Conservation (phyloP, 1,284 basidiomycete genomes). For the Cystobasidium slooffiae region DNA sequence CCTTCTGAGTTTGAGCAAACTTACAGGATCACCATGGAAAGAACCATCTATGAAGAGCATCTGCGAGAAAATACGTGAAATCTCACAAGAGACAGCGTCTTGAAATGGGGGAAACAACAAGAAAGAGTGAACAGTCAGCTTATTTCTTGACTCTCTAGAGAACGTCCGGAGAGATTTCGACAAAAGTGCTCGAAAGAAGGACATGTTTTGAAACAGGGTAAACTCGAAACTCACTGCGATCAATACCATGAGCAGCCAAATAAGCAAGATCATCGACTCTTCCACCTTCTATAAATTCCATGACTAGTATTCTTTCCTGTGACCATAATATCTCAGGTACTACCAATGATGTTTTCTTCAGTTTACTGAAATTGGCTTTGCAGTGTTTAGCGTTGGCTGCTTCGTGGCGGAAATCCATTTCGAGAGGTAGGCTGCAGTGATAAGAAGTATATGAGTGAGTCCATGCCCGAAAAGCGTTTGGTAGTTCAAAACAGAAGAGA, state of each 20-base stretch:
- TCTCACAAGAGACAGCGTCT: conserved; percentile 50
- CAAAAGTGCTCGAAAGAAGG: not conserved
- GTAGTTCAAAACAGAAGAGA: not conserved
- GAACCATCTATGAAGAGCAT: conserved; percentile 96
- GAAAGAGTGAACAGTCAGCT: not conserved
- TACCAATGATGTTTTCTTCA: conserved; percentile 76
- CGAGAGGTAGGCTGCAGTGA: conserved; percentile 75
- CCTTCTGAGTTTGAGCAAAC: too few species aligned
- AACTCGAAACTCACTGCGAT: conserved; percentile 72
- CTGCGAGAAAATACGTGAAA: conserved; percentile 74
- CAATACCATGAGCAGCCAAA: conserved; percentile 80
- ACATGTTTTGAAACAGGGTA: not conserved
- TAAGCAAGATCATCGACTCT: conserved; percentile 88
- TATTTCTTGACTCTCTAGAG: too few species aligned
- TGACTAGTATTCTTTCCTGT: conserved; percentile 82
- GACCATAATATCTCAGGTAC: conserved; percentile 86
- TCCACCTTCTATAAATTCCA: conserved; percentile 83
- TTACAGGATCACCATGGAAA: conserved; percentile 69
- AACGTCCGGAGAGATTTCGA: not conserved
- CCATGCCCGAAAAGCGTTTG: not conserved
- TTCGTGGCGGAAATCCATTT: conserved; percentile 92
- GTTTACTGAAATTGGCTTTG: conserved; percentile 68
- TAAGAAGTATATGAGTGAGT: not conserved
- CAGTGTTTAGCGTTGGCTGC: conserved; percentile 80
- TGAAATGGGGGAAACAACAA: not conserved